phyloP scores from a whole-genome alignment of 192 early-diverging fungal species.

The Entomortierella parvispora region DNA sequence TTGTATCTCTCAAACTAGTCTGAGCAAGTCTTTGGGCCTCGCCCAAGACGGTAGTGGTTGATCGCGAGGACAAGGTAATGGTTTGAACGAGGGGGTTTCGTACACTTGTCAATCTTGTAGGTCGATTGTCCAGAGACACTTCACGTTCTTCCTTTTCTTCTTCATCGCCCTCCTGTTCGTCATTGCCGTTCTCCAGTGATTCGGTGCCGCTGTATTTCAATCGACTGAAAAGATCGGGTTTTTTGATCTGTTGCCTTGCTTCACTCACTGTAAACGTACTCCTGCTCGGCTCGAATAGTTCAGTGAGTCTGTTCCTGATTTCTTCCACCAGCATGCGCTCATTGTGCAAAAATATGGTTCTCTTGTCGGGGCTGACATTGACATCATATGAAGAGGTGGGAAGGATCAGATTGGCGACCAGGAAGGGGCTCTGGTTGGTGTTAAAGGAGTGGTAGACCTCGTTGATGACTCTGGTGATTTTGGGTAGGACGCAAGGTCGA shows the following conservation, averaged over 20 bases:
- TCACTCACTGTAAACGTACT: slow-evolving; percentile 54
- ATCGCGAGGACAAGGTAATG: not conserved
- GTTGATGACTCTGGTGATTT: slow-evolving; percentile 81
- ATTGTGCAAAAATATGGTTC: slow-evolving; percentile 86
- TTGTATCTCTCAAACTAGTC: not conserved
- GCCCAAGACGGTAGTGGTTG: not conserved
- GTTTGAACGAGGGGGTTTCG: not conserved
- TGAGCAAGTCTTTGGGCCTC: not conserved
- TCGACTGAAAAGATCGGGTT: slow-evolving; percentile 27
- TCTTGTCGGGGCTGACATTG: slow-evolving; percentile 95
- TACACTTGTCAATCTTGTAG: too few relatives aligned
- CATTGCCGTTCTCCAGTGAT: too few relatives aligned
- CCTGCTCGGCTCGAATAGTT: slow-evolving; percentile 68
- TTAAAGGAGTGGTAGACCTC: slow-evolving; percentile 80
- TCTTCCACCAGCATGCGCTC: slow-evolving; percentile 69
- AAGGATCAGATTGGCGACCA: slow-evolving; percentile 74
- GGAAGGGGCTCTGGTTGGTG: slow-evolving; percentile 81
- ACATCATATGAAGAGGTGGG: slow-evolving; percentile 79
- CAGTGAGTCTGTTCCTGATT: slow-evolving; percentile 58
- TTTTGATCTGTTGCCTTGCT: slow-evolving; percentile 40
- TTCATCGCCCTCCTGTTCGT: too few relatives aligned
- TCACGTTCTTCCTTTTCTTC: too few relatives aligned
- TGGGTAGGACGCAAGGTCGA: slow-evolving; percentile 87
- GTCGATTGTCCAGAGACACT: too few relatives aligned
- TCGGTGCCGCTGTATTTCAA: not conserved